Evolutionary conservation across 768 basidiomycete species (phyloP), one percentile per base, ranked within the genome.

Genomic region (Cystobasidium ongulense): DNA sequence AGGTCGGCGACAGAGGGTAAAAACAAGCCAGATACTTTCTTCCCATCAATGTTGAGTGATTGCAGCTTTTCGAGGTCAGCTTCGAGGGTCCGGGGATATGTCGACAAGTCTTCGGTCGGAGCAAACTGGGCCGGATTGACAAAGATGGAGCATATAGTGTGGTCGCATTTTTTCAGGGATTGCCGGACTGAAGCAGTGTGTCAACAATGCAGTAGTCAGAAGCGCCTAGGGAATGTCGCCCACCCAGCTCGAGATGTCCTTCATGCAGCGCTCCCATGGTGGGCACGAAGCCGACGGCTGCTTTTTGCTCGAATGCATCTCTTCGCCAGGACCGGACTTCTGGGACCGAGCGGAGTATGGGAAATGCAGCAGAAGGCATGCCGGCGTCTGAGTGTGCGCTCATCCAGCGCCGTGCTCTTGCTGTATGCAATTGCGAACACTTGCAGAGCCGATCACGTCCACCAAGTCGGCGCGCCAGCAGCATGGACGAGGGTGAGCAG

Each of bases 41-140:
- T 76, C 15, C 78, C 80, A n/a, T 79, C 41, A 13, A 76, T 21
- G 10, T 73, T 35, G 43, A 85, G 82, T 3, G 81, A 80, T 18
- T 79, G 76, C 23, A 96, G 85, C 17, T 86, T 82, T 61, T 85
- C 83, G 23, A 97, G 84, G 81, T 99, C 96, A 1, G 80, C 77
- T 0, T 88, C 84, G 1, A 99, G 83, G 0, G 92, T 95, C 46
- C 92, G 88, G 0, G 96, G 96, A 81, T 99, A 99, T 4, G 88
- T 87, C 31, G 85, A 85, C 1, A 98, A 86, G 80, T 98, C 96
- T 82, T 99, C 96, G 76, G 92, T 88, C 0, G 92, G 94, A 0
- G 95, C 91, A 78, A 99, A 99, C 81, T 98, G 94, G 1, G 94
- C 90, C 0, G 96, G 96, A 80, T 99, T 98, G 74, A 99, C 94